Evolutionary conservation across 805 yeast genomes (phyloP).

Genomic region (Metschnikowia santaceciliae): DNA sequence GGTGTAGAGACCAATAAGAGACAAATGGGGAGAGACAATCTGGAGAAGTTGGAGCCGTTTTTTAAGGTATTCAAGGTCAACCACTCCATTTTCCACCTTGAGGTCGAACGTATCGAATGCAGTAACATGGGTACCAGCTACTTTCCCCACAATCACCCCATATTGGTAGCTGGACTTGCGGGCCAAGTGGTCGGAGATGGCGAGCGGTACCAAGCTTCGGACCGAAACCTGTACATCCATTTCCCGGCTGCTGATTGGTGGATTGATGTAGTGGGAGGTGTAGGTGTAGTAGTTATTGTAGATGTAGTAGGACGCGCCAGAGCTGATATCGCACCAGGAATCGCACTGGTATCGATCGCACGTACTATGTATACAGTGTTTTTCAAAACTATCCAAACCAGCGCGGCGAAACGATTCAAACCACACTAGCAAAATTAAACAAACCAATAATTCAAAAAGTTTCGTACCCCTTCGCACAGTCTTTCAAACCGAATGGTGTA

Average conservation of each 20-base stretch:
- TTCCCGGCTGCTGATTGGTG: background rate
- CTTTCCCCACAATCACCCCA: slow-evolving; percentile 31
- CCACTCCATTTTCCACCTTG: slow-evolving; percentile 10
- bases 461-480: too few relatives aligned
- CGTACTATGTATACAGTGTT: too few relatives aligned
- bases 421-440: too few relatives aligned
- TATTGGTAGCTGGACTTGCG: slow-evolving; percentile 17
- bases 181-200: slow-evolving; percentile 28
- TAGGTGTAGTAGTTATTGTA: background rate
- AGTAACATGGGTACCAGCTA: slow-evolving; percentile 4
- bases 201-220: slow-evolving; percentile 28
- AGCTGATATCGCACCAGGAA: too few relatives aligned
- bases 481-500: too few relatives aligned
- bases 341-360: too few relatives aligned
- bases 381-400: too few relatives aligned
- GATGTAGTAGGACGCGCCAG: too few relatives aligned
- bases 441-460: too few relatives aligned
- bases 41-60: slow-evolving; percentile 26
- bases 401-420: too few relatives aligned
- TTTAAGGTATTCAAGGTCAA: slow-evolving; percentile 25
- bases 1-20: slow-evolving; percentile 31
- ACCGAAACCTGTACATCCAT: background rate
- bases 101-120: slow-evolving; percentile 31
- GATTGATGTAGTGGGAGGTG: background rate
- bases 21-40: slow-evolving; percentile 25